phyloP scores from a whole-genome alignment of 2,329 filamentous ascomycete species.

The Claviceps pusilla region DNA sequence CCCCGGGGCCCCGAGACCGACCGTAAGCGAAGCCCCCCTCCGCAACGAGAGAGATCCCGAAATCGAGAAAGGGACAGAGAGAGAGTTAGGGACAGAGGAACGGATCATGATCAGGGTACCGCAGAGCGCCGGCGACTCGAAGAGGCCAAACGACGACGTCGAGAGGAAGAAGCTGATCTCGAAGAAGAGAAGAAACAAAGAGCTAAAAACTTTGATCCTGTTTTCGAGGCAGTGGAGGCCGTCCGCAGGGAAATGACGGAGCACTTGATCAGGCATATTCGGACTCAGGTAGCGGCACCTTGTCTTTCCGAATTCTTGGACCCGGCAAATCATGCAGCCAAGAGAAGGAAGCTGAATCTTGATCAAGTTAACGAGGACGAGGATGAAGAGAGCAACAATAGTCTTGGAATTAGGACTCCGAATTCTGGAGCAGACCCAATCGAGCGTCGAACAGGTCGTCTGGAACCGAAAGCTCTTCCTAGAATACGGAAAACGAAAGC shows the following conservation, averaged over 20 bases:
- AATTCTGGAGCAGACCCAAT: conserved; percentile 46
- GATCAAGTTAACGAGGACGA: conserved; percentile 48
- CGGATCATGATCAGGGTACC: conserved; percentile 9
- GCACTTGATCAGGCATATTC: conserved; percentile 78
- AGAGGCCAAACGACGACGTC: conserved; percentile 48
- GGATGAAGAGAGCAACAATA: conserved; percentile 45
- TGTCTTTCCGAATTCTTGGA: conserved; percentile 69
- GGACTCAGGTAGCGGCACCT: conserved; percentile 70
- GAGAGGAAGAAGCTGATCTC: conserved; percentile 65
- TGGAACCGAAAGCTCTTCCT: conserved; percentile 48
- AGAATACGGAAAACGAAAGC: conserved; percentile 58
- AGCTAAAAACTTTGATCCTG: conserved; percentile 81
- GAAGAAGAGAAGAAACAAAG: conserved; percentile 83
- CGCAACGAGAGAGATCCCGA: conserved; percentile 15
- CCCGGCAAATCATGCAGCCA: conserved; percentile 64
- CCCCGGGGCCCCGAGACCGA: conserved; percentile 11
- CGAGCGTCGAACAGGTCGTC: conserved; percentile 41
- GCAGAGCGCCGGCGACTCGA: conserved; percentile 36
- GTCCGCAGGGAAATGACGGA: conserved; percentile 69
- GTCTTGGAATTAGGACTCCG: conserved; percentile 49
- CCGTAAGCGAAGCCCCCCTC: conserved; percentile 22
- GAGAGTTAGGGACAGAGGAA: conserved; percentile 1
- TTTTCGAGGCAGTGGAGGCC: conserved; percentile 63
- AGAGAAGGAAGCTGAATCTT: conserved; percentile 65
- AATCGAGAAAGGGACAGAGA: conserved; percentile 1